A percentile compares a stretch with the other conserved stretches of the same genome.
Evolutionary conservation across 495 filamentous ascomycete genomes (phyloP).

Genomic region (Penicillium desertorum): DNA sequence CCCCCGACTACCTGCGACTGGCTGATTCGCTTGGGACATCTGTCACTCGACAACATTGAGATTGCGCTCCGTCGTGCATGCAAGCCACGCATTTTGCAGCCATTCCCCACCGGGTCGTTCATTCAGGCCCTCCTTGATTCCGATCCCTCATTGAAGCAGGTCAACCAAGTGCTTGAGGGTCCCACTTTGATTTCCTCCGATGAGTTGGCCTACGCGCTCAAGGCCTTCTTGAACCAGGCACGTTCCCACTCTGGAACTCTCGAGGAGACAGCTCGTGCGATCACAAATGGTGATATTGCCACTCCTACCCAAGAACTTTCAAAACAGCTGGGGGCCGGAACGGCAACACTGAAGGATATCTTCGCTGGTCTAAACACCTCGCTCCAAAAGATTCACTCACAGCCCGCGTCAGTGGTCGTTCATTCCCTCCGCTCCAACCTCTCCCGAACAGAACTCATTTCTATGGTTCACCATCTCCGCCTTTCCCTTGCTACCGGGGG

Average conservation of each 20-base stretch:
- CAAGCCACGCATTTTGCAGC: slow-evolving; percentile 44
- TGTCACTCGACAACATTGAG: slow-evolving; percentile 61
- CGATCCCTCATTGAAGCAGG: slow-evolving; percentile 59
- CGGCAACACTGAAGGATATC: slow-evolving; percentile 32
- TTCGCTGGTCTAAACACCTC: slow-evolving; percentile 43
- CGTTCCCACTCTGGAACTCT: slow-evolving; percentile 33
- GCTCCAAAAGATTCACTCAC: slow-evolving; percentile 64
- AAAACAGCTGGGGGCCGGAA: slow-evolving; percentile 30
- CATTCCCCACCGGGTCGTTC: slow-evolving; percentile 56
- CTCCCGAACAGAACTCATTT: slow-evolving; percentile 64
- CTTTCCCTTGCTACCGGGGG: slow-evolving; percentile 57
- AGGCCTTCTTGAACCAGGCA: slow-evolving; percentile 40
- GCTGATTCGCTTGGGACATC: slow-evolving; percentile 60
- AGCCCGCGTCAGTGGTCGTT: slow-evolving; percentile 56
- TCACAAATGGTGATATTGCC: slow-evolving; percentile 33
- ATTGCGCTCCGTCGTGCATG: slow-evolving; percentile 53
- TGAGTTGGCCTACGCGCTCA: slow-evolving; percentile 47
- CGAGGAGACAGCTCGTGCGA: slow-evolving; percentile 34
- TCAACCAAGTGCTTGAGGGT: slow-evolving; percentile 54
- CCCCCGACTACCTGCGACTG: slow-evolving; percentile 56
- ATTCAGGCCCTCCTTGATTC: slow-evolving; percentile 57
- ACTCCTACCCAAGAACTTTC: slow-evolving; percentile 25
- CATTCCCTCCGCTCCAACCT: slow-evolving; percentile 64
- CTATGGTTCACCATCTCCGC: slow-evolving; percentile 71
- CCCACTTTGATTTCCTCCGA: slow-evolving; percentile 41